Percentiles rank a stretch among this genome's conserved stretches.
These are phyloP conservation scores for Candida sakaeoensis DNA, from an alignment of 805 yeast genomes.

Conservation along the genomic window DNA sequence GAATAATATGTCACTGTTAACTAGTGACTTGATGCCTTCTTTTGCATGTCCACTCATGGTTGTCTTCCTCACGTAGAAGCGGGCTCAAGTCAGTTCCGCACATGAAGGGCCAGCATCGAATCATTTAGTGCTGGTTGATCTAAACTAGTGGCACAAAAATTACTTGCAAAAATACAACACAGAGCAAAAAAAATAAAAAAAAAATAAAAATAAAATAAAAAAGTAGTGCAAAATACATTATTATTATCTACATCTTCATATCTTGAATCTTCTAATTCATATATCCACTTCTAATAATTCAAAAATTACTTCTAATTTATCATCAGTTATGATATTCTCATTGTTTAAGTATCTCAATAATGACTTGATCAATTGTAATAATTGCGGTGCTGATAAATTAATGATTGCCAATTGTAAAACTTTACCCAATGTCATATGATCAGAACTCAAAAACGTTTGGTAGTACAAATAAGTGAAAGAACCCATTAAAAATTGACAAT, in stretches of 20 bases:
- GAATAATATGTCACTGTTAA: too few species aligned
- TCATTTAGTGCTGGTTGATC: too few species aligned
- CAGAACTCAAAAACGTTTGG: conserved; percentile 82
- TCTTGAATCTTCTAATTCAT: too few species aligned
- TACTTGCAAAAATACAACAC: too few species aligned
- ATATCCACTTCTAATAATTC: conserved; percentile 25
- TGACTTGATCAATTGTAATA: conserved; percentile 56
- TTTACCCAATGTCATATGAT: conserved; percentile 68
- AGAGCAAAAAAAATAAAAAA: too few species aligned
- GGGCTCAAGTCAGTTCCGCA: too few species aligned
- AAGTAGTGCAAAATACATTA: not conserved
- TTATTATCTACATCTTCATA: too few species aligned
- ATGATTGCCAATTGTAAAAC: conserved; percentile 72
- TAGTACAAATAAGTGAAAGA: conserved; percentile 88
- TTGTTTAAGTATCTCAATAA: conserved; percentile 52
- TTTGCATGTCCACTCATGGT: too few species aligned
- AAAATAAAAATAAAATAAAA: not conserved
- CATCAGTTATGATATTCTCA: conserved; percentile 25
- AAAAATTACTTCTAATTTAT: conserved; percentile 24
- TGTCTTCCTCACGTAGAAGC: too few species aligned
- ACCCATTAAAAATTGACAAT: conserved; percentile 98
- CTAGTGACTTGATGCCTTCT: too few species aligned
- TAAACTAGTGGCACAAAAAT: too few species aligned
- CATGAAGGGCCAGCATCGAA: too few species aligned
- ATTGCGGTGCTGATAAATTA: conserved; percentile 63